A percentile compares a stretch with the other conserved stretches of the same genome.
phyloP scores from a whole-genome alignment of 2,329 filamentous ascomycete genomes.

The Cercospora zeae-maydis region DNA sequence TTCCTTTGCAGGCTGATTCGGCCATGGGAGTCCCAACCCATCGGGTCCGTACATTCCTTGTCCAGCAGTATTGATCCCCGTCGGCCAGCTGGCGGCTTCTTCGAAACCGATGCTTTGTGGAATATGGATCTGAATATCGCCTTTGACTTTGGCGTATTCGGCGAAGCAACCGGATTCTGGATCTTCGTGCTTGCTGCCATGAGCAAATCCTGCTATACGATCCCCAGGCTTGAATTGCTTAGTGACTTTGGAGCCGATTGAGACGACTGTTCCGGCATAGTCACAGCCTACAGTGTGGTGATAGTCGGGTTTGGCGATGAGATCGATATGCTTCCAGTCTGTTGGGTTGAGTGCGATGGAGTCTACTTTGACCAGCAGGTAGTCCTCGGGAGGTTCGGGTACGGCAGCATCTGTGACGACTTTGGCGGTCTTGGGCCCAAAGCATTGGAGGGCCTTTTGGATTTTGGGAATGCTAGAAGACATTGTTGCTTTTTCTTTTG shows the following conservation, averaged over 20 bases:
- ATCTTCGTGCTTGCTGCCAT: constrained; percentile 40
- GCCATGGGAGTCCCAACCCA: constrained; percentile 12
- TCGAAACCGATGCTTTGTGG: constrained; percentile 49
- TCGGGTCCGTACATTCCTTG: constrained; percentile 43
- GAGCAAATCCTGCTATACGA: constrained; percentile 48
- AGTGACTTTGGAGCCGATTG: constrained; percentile 48
- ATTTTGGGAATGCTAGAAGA: constrained; percentile 10
- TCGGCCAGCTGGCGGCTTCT: constrained; percentile 51
- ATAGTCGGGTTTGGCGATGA: constrained; percentile 31
- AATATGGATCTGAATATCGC: constrained; percentile 46
- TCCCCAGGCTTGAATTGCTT: constrained; percentile 48
- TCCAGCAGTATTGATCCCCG: constrained; percentile 51
- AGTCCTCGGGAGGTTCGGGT: constrained; percentile 13
- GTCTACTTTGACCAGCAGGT: constrained; percentile 49
- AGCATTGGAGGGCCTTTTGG: constrained; percentile 22
- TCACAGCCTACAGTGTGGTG: constrained; percentile 50
- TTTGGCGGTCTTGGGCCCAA: constrained; percentile 17
- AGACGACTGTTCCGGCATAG: constrained; percentile 51
- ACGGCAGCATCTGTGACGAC: constrained; percentile 14
- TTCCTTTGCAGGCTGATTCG: background rate
- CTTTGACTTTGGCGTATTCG: constrained; percentile 52
- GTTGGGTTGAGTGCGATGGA: constrained; percentile 42
- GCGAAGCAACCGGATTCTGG: constrained; percentile 48
- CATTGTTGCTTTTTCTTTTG: constrained; percentile 1
- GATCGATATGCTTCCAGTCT: constrained; percentile 52